A percentile compares a stretch with the other conserved stretches of the same genome.
Evolutionary conservation across 2,329 filamentous ascomycete species (phyloP).

Genomic region (Aspergillus sp.): DNA sequence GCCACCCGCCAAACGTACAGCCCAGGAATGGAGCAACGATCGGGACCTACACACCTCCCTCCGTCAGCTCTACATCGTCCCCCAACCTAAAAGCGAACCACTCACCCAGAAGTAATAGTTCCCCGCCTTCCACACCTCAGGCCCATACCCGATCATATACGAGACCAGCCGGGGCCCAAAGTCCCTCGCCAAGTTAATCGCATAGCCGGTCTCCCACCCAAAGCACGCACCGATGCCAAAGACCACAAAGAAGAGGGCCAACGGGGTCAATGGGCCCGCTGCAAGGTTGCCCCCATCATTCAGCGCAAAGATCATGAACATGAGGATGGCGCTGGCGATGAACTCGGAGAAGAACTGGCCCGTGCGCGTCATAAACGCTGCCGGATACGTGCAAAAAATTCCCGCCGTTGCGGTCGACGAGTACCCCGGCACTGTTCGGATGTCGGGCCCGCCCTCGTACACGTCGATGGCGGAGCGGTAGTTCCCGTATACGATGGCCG

Average conservation of each 20-base stretch:
- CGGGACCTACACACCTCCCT: constrained; percentile 52
- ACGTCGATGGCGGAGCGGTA: constrained; percentile 63
- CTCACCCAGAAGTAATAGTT: constrained; percentile 70
- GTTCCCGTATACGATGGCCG: constrained; percentile 61
- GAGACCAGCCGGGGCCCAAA: constrained; percentile 67
- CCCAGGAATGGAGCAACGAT: constrained; percentile 70
- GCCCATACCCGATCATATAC: constrained; percentile 66
- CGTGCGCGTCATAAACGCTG: constrained; percentile 58
- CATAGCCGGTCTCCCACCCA: constrained; percentile 74
- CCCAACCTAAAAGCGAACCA: background rate
- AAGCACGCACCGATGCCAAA: constrained; percentile 72
- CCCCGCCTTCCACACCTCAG: constrained; percentile 64
- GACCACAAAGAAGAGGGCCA: constrained; percentile 68
- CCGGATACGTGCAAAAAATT: constrained; percentile 71
- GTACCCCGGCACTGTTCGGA: constrained; percentile 60
- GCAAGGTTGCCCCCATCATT: constrained; percentile 50
- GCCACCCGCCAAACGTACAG: constrained; percentile 60
- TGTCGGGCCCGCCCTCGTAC: constrained; percentile 56
- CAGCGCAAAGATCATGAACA: constrained; percentile 70
- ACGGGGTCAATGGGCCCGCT: constrained; percentile 56
- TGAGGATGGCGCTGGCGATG: constrained; percentile 63
- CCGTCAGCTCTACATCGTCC: background rate
- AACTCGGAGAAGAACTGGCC: constrained; percentile 72
- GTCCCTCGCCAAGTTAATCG: constrained; percentile 70
- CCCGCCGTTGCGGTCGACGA: constrained; percentile 61